phyloP scores from a whole-genome alignment of 1,284 basidiomycete genomes.

The Acaromyces ingoldii region DNA sequence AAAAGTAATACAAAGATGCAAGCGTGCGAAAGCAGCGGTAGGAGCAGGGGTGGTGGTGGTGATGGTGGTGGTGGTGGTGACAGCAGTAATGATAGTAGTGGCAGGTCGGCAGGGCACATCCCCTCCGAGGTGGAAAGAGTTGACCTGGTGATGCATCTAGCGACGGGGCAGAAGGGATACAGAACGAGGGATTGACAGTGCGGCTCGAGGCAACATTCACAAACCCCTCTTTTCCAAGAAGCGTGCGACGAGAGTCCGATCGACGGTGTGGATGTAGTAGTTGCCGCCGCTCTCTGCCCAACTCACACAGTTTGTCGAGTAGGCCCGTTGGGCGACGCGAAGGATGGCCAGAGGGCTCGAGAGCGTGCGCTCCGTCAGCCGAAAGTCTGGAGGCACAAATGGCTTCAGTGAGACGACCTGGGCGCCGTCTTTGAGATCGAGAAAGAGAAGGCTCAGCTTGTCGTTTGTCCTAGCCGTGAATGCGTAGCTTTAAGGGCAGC shows the following conservation, averaged over 20 bases:
- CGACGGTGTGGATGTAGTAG: constrained; percentile 36
- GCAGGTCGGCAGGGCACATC: too few species aligned
- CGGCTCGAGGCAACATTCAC: too few species aligned
- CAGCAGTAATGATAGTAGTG: too few species aligned
- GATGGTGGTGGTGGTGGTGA: too few species aligned
- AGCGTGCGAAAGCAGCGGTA: too few species aligned
- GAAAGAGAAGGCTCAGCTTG: constrained; percentile 57
- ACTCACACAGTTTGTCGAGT: constrained; percentile 38
- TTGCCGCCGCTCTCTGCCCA: constrained; percentile 47
- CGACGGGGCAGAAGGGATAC: too few species aligned
- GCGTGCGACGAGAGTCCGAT: constrained; percentile 5
- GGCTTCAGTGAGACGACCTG: constrained; percentile 58
- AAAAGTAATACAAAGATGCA: too few species aligned
- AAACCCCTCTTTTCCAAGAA: constrained; percentile 7
- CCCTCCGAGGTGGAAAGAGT: too few species aligned
- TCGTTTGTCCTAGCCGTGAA: constrained; percentile 57
- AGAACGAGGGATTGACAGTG: too few species aligned
- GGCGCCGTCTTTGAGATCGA: constrained; percentile 58
- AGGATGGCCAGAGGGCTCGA: constrained; percentile 44
- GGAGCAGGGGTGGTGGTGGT: too few species aligned
- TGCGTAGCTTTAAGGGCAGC: constrained; percentile 25
- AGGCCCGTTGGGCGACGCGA: constrained; percentile 33
- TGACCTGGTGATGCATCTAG: too few species aligned
- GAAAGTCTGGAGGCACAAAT: constrained; percentile 56
- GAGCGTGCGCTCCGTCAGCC: constrained; percentile 53